These are phyloP conservation scores for Echites panduratus DNA, from an alignment of 257 asterid species.

Conservation along the genomic window DNA sequence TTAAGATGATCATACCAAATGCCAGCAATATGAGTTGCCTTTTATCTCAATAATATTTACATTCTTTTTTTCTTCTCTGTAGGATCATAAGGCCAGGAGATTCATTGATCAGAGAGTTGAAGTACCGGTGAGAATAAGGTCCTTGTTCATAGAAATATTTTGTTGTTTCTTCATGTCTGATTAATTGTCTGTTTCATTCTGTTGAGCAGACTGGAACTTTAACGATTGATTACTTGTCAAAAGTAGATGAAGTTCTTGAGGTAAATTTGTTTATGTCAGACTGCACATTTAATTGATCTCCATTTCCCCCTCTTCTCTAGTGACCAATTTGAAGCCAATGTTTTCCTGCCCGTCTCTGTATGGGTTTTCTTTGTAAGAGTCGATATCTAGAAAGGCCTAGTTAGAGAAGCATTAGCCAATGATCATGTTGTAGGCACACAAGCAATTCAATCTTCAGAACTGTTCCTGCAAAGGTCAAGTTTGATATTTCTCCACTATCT, in stretches of 20 bases:
- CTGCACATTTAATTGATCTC: background rate
- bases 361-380: background rate
- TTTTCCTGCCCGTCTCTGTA: background rate
- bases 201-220: constrained; percentile 65
- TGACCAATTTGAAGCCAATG: background rate
- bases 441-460: background rate
- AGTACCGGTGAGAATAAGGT: constrained; percentile 51
- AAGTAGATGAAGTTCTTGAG: constrained; percentile 77
- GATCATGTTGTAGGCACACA: background rate
- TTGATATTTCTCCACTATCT: background rate
- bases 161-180: background rate
- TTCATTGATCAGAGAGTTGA: constrained; percentile 74
- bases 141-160: constrained; percentile 9
- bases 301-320: too few relatives aligned
- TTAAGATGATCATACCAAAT: background rate
- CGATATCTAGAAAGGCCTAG: background rate
- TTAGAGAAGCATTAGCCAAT: background rate
- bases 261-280: constrained; percentile 30
- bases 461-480: background rate
- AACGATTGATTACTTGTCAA: constrained; percentile 63
- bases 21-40: background rate
- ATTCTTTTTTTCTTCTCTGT: constrained; percentile 12
- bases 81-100: constrained; percentile 83
- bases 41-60: background rate
- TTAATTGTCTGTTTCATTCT: constrained; percentile 8